These are phyloP conservation scores for Geotrichum phurueaensis DNA, from an alignment of 1,139 yeast species.

Conservation along the genomic window DNA sequence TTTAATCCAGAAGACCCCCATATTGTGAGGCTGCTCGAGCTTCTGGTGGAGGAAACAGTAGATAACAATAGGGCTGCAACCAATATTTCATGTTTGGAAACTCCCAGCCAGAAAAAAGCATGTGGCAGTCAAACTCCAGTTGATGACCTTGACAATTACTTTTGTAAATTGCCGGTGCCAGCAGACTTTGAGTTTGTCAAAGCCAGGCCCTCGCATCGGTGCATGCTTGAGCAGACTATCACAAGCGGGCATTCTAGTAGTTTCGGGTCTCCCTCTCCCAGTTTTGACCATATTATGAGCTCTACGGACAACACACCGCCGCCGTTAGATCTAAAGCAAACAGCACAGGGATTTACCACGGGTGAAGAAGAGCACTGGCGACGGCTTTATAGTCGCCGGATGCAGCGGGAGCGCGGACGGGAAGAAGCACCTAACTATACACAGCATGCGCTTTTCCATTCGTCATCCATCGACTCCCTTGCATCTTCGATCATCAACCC, in stretches of 20 bases:
- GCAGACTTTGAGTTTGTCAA: not conserved
- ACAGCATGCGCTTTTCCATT: not conserved
- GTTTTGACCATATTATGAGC: not conserved
- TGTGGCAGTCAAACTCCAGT: not conserved
- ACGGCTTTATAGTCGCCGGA: constrained; percentile 4
- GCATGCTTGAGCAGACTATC: constrained; percentile 5
- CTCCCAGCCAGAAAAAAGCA: too few relatives aligned
- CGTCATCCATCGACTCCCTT: not conserved
- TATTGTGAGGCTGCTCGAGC: constrained; percentile 11
- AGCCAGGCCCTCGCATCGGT: constrained; percentile 1
- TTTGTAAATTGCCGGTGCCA: constrained; percentile 2
- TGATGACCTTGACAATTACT: constrained; percentile 6
- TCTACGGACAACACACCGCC: not conserved
- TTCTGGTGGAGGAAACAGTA: constrained; percentile 12
- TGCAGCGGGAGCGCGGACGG: constrained; percentile 9
- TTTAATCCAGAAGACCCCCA: constrained; percentile 24
- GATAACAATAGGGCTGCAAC: constrained; percentile 3
- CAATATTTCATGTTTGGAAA: not conserved
- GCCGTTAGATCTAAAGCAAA: not conserved
- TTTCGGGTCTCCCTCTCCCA: not conserved
- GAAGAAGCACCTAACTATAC: not conserved
- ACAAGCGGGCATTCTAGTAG: not conserved
- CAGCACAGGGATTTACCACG: not conserved
- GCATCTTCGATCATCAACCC: not conserved
- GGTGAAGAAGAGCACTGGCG: constrained; percentile 10